These are phyloP conservation scores for Calycina herbarum DNA, from an alignment of 2,329 filamentous ascomycete species.

Conservation along the genomic window DNA sequence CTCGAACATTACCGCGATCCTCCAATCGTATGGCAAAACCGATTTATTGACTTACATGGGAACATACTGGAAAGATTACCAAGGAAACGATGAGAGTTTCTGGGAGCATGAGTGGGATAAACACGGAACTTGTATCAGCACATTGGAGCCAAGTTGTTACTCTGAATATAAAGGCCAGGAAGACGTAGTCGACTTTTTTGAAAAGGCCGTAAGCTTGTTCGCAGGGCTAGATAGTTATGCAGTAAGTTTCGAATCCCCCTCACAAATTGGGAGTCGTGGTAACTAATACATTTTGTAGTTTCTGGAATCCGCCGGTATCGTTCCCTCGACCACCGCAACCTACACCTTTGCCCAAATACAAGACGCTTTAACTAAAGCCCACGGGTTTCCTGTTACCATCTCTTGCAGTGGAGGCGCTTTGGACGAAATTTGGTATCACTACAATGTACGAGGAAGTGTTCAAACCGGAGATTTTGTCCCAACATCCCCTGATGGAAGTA, in stretches of 20 bases:
- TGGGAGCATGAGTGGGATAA: conserved; percentile 78
- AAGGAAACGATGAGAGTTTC: conserved; percentile 58
- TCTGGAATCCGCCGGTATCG: conserved; percentile 52
- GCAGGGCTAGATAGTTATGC: conserved; percentile 40
- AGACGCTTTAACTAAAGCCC: conserved; percentile 44
- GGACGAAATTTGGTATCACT: conserved; percentile 51
- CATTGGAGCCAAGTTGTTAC: conserved; percentile 68
- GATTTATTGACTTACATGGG: conserved; percentile 61
- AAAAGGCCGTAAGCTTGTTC: conserved; percentile 63
- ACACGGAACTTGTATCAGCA: conserved; percentile 73
- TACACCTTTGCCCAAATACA: conserved; percentile 46
- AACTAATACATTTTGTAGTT: conserved; percentile 39
- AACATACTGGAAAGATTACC: conserved; percentile 68
- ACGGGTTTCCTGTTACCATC: conserved; percentile 47
- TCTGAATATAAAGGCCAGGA: conserved; percentile 43
- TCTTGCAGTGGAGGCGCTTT: conserved; percentile 46
- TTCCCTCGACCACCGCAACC: conserved; percentile 43
- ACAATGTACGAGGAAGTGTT: conserved; percentile 16
- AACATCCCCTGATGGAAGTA: conserved; percentile 14
- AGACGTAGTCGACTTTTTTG: conserved; percentile 69
- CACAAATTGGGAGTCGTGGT: conserved; percentile 48
- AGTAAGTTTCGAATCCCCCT: neutral
- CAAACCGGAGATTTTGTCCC: conserved; percentile 17
- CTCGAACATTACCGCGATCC: conserved; percentile 63
- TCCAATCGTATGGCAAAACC: conserved; percentile 53